A percentile compares a stretch with the other conserved stretches of the same genome.
These are phyloP conservation scores for Carex kokanica DNA, from an alignment of 176 grass and related monocot genomes.

Conservation along the genomic window DNA sequence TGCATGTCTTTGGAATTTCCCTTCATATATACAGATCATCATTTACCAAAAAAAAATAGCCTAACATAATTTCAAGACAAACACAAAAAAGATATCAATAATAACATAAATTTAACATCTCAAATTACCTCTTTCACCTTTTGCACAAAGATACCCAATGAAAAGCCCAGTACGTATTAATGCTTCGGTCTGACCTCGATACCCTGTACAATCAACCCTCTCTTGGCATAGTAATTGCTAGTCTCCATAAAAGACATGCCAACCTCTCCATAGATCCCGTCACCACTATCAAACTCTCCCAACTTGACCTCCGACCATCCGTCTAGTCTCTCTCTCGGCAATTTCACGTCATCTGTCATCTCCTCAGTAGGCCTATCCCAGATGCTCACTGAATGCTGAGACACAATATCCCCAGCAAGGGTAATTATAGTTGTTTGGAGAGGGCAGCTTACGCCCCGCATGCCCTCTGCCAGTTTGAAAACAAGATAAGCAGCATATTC, in stretches of 20 bases:
- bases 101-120: background rate
- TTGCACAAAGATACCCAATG: background rate
- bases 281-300: background rate
- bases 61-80: background rate
- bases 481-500: conserved; percentile 44
- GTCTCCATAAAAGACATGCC: conserved; percentile 41
- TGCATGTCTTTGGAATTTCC: background rate
- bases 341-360: background rate
- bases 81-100: background rate
- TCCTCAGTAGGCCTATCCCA: background rate
- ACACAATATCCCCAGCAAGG: background rate
- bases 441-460: background rate
- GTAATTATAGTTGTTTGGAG: conserved; percentile 20
- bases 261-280: conserved; percentile 24
- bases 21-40: background rate
- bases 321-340: background rate
- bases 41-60: background rate
- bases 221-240: conserved; percentile 4
- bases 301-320: background rate
- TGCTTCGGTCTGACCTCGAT: conserved; percentile 58
- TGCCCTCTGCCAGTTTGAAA: conserved; percentile 21
- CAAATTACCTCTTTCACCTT: background rate
- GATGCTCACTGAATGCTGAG: background rate
- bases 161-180: background rate
- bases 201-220: conserved; percentile 57